Conservation (phyloP, 2,329 filamentous ascomycete genomes). For the Phyllosticta capitalensis region DNA sequence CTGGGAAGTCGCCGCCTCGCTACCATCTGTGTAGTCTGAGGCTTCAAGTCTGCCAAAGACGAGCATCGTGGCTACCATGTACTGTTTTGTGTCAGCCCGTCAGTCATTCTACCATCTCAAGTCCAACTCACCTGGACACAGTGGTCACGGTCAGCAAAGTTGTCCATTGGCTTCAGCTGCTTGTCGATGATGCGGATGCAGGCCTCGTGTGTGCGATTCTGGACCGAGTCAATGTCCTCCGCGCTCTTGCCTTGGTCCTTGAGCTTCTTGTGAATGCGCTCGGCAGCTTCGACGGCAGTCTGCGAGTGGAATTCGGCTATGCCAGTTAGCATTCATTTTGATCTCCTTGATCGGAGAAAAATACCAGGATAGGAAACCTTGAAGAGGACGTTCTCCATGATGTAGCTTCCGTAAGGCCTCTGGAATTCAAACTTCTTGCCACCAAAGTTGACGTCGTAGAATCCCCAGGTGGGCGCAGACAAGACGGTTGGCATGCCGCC, state of each 20-base stretch:
- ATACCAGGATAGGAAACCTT: conserved; percentile 96
- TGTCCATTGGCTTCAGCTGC: conserved; percentile 99
- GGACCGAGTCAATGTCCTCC: conserved; percentile 80
- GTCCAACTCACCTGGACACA: conserved; percentile 65
- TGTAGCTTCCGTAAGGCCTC: conserved; percentile 91
- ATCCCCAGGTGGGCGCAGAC: conserved; percentile 88
- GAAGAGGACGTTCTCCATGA: conserved; percentile 99
- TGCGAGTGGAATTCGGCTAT: conserved; percentile 94
- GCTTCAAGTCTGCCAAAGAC: conserved; percentile 89
- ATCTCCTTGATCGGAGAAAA: conserved; percentile 18
- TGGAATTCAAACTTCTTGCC: conserved; percentile 89
- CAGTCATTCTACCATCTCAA: background rate
- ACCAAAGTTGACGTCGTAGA: conserved; percentile 97
- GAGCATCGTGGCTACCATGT: conserved; percentile 97
- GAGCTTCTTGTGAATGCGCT: conserved; percentile 78
- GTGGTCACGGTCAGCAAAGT: conserved; percentile 98
- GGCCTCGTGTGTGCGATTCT: conserved; percentile 94
- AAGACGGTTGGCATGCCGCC: conserved; percentile 85
- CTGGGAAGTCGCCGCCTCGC: conserved; percentile 81
- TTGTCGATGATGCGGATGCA: conserved; percentile 99
- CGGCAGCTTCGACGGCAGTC: conserved; percentile 89
- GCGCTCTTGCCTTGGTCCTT: conserved; percentile 80
- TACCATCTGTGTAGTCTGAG: conserved; percentile 84
- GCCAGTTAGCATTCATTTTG: background rate
- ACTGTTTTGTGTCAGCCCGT: conserved; percentile 36